Percentiles rank a stretch among this genome's conserved stretches.
phyloP scores from a whole-genome alignment of 2,329 filamentous ascomycete species.

The Aspergillus amoenus region DNA sequence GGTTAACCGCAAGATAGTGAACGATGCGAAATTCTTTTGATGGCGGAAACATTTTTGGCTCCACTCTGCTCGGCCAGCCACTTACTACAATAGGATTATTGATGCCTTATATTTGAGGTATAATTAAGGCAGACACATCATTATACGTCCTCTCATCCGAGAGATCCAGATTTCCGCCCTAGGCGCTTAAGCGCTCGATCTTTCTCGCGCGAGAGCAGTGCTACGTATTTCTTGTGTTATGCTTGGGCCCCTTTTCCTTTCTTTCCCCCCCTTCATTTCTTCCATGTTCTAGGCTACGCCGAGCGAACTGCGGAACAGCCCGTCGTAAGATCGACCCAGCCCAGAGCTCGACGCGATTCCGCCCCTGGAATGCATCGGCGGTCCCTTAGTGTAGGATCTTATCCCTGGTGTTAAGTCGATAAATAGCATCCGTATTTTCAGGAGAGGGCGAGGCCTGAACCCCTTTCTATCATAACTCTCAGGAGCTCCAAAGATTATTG shows the following conservation, averaged over 20 bases:
- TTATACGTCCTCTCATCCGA: neutral
- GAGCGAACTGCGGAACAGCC: neutral
- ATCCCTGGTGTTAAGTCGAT: neutral
- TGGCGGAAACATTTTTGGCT: slow-evolving; percentile 24
- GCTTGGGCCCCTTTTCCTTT: neutral
- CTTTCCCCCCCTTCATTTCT: neutral
- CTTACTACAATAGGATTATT: slow-evolving; percentile 19
- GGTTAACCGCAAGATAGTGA: slow-evolving; percentile 4
- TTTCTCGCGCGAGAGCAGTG: neutral
- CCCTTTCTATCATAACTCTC: neutral
- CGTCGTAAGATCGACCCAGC: neutral
- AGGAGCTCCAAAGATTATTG: too few species aligned
- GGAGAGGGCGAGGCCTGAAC: neutral
- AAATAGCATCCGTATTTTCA: neutral
- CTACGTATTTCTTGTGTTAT: neutral
- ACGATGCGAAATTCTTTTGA: slow-evolving; percentile 16
- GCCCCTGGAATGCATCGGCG: neutral
- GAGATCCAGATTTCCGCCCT: neutral
- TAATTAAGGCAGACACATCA: neutral
- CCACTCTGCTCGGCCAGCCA: slow-evolving; percentile 11
- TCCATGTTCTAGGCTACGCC: neutral
- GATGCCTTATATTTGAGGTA: slow-evolving; percentile 10
- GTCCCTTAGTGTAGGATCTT: neutral
- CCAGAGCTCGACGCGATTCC: neutral
- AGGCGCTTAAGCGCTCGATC: slow-evolving; percentile 21